phyloP scores from a whole-genome alignment of 176 grass and related monocot genomes.

The Hyparrhenia diplandra region DNA sequence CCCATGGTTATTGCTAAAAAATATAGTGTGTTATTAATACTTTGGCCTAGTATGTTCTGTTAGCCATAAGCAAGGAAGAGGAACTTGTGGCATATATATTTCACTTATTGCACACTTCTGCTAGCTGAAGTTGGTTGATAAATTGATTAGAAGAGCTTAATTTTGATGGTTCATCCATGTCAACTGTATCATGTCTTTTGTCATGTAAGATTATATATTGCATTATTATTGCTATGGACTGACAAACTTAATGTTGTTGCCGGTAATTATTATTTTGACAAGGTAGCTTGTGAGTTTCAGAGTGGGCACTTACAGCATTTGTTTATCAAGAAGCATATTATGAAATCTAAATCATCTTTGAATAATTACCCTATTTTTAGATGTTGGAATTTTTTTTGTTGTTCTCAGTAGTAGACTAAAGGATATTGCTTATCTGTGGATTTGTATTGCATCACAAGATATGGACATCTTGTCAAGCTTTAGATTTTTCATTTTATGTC shows the following conservation, averaged over 20 bases:
- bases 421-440: neutral
- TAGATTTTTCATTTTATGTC: neutral
- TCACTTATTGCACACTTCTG: neutral
- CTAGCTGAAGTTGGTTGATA: neutral
- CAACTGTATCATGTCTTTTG: neutral
- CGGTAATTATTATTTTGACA: neutral
- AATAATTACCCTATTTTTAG: neutral
- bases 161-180: neutral
- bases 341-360: neutral
- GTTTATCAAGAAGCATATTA: conserved; percentile 9
- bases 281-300: neutral
- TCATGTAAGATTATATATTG: neutral
- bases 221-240: too few species aligned
- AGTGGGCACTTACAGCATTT: neutral
- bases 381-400: neutral
- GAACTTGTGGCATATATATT: conserved; percentile 6
- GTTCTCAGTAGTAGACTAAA: neutral
- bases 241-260: neutral
- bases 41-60: neutral
- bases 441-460: neutral
- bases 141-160: neutral
- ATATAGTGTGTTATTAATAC: neutral
- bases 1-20: too few species aligned
- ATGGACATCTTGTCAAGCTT: neutral
- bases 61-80: neutral